These are phyloP conservation scores for Monsonia emarginata DNA, from an alignment of 441 rosid genomes.

Conservation along the genomic window DNA sequence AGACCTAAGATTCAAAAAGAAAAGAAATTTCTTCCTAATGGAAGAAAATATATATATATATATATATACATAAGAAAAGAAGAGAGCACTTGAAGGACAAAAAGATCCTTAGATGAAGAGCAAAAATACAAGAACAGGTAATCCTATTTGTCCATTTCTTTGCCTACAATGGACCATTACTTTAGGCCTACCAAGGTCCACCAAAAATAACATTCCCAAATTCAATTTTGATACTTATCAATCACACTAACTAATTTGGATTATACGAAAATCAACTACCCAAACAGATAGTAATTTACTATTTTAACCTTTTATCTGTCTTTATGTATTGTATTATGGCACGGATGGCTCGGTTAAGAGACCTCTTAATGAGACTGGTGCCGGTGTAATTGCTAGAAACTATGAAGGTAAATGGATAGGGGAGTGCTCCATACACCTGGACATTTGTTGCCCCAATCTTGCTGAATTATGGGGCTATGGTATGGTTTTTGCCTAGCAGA, in stretches of 20 bases:
- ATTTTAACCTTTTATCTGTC: neutral
- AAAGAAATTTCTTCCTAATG: no score
- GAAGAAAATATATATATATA: no score
- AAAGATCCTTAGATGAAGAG: constrained; percentile 24
- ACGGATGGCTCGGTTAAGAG: no score
- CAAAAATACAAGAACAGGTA: constrained; percentile 22
- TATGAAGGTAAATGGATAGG: no score
- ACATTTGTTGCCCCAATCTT: no score
- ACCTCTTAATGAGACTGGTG: no score
- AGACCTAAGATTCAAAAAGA: no score
- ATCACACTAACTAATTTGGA: neutral
- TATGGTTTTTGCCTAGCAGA: no score
- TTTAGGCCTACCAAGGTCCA: neutral
- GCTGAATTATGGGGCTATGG: no score
- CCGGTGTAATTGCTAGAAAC: no score
- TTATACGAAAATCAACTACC: neutral
- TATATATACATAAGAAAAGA: constrained; percentile 21
- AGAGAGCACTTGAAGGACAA: constrained; percentile 29
- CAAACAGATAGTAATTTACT: neutral
- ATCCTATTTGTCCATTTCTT: constrained; percentile 25
- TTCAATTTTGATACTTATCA: neutral
- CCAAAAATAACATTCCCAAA: neutral
- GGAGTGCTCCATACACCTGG: no score
- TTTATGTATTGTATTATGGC: no score
- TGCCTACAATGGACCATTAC: constrained; percentile 12